Evolutionary conservation across 768 basidiomycete species (phyloP), one percentile per base, ranked within the genome.

Genomic region (Porpolomopsis calyptriformis): DNA sequence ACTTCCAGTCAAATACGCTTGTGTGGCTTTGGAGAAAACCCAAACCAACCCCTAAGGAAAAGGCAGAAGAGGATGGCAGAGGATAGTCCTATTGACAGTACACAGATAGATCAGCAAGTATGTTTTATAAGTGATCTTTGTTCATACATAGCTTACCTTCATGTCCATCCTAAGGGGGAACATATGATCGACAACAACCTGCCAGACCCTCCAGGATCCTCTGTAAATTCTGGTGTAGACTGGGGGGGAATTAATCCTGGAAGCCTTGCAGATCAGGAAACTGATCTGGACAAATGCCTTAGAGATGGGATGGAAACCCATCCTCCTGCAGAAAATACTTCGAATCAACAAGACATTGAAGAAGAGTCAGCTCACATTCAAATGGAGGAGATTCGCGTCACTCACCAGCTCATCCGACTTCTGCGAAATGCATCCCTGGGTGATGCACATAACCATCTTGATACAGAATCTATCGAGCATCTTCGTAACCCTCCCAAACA

Each of bases 341-440:
- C 9, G 23, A 4, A 10, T 4, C 10, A 27, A 25, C 25, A 18
- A 16, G 31, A 44, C 24, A 16, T 20, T 34, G 31, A 22, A 12
- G 43, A 41, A 9, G 18, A n/a, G n/a, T n/a, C 18, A 5, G 40
- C 14, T 24, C 14, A 20, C 23, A 20, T 24, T 8, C 18, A 18
- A 7, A 20, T 51, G 14, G 39, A 53, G 2, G 36, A 50, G 23
- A 40, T 57, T 24, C 7, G 39, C 23, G 16, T 49, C 16, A 27
- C 35, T 1, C 50, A 52, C 24, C 16, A 48, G 24, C 52, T 52
- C 27, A 52, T 58, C 35, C 18, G 38, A 7, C 14, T 23, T 2
- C 44, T 58, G n/a, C 19, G 26, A 20, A 24, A 23, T 0, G 57
- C 55, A 10, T 51, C 55, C 9, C 46, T 58, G 2, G 55, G 54